Evolutionary conservation across 1,284 basidiomycete species (phyloP).

Genomic region (Microbotryum violaceum): DNA sequence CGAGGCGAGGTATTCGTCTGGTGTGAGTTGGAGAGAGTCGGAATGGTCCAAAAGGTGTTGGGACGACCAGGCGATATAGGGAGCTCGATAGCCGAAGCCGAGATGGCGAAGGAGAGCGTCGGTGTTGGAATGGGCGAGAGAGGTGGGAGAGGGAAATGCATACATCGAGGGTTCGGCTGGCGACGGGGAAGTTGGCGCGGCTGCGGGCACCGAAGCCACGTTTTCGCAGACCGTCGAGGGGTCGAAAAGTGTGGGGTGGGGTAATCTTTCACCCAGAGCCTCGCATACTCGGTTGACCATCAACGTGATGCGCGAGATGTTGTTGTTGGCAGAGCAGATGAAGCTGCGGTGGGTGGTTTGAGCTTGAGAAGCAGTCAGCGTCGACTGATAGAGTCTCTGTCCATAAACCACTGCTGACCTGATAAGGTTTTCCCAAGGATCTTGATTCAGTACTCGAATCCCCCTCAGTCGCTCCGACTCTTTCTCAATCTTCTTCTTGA

Average conservation of each 20-base stretch:
- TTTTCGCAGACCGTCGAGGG: constrained; percentile 2
- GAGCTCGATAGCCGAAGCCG: constrained; percentile 93
- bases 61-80: constrained; percentile 78
- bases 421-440: constrained; percentile 89
- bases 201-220: neutral
- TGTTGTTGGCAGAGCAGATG: constrained; percentile 97
- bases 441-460: constrained; percentile 71
- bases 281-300: constrained; percentile 58
- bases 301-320: constrained; percentile 81
- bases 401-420: constrained; percentile 54
- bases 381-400: neutral
- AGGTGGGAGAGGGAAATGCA: constrained; percentile 73
- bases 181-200: constrained; percentile 14
- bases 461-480: constrained; percentile 55
- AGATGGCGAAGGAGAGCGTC: constrained; percentile 63
- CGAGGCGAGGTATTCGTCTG: constrained; percentile 26
- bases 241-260: constrained; percentile 28
- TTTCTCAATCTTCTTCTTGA: constrained; percentile 53
- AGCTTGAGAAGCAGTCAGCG: neutral
- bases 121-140: constrained; percentile 57
- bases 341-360: constrained; percentile 52
- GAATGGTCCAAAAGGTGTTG: constrained; percentile 55
- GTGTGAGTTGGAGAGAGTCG: constrained; percentile 39
- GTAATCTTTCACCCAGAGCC: constrained; percentile 29
- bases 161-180: constrained; percentile 50